A percentile compares a stretch with the other conserved stretches of the same genome.
These are phyloP conservation scores for Eutypella sp. DNA, from an alignment of 2,329 filamentous ascomycete genomes.

Conservation along the genomic window DNA sequence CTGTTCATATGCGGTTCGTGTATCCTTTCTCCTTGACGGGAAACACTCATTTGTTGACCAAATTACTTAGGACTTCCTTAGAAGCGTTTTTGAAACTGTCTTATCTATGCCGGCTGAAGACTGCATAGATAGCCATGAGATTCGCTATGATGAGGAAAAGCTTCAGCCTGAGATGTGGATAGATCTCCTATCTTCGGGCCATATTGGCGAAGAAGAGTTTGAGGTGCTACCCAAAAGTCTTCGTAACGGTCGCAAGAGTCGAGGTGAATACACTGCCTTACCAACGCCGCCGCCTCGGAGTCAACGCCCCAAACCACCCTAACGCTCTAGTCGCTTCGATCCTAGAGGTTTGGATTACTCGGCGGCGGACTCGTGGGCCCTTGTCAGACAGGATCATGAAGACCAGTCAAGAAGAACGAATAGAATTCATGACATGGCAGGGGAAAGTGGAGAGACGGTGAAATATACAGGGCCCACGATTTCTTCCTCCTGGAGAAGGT, in stretches of 20 bases:
- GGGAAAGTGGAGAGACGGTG: too few species aligned
- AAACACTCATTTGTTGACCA: background rate
- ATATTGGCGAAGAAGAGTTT: background rate
- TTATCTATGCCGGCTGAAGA: background rate
- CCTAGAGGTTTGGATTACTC: too few species aligned
- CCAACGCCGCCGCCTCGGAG: too few species aligned
- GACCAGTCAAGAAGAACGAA: too few species aligned
- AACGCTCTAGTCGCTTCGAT: too few species aligned
- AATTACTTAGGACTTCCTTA: background rate
- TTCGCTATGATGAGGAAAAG: background rate
- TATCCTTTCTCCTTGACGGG: background rate
- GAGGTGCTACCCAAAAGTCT: background rate
- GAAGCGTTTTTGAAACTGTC: background rate
- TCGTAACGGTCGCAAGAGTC: background rate
- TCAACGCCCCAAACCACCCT: too few species aligned
- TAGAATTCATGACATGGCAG: too few species aligned
- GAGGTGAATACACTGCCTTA: too few species aligned
- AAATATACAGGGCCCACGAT: too few species aligned
- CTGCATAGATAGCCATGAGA: background rate
- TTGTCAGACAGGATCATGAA: too few species aligned
- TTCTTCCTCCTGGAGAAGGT: too few species aligned
- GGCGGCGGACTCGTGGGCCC: too few species aligned
- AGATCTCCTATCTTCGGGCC: background rate
- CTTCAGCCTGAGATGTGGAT: background rate
- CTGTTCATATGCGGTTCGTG: background rate